A percentile compares a stretch with the other conserved stretches of the same genome.
phyloP scores from a whole-genome alignment of 495 filamentous ascomycete species.

The Astrothelium macrocarpum region DNA sequence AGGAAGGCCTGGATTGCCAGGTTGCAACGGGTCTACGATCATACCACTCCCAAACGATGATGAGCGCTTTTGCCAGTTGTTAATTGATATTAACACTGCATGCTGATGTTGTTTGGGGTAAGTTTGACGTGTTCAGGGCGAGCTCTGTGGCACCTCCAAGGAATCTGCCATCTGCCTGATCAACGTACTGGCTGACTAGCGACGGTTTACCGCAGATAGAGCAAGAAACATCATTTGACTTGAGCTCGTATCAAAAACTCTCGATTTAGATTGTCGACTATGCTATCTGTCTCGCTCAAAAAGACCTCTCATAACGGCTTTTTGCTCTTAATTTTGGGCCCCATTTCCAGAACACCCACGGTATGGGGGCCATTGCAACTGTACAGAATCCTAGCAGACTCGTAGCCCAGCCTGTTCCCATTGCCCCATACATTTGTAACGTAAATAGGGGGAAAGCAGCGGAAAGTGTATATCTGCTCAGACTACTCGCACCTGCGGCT shows the following conservation, averaged over 20 bases:
- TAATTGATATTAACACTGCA: no score
- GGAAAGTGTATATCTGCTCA: conserved; percentile 54
- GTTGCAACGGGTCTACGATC: not conserved
- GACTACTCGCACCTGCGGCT: conserved; percentile 53
- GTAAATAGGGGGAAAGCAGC: conserved; percentile 55
- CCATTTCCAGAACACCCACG: conserved; percentile 34
- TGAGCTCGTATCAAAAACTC: not conserved
- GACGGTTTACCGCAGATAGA: no score
- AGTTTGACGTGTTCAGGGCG: no score
- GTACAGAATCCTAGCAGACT: conserved; percentile 37
- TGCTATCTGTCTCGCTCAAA: conserved; percentile 1
- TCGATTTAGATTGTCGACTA: not conserved
- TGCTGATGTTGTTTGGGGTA: no score
- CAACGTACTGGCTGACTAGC: no score
- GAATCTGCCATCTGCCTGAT: no score
- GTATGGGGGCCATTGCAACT: conserved; percentile 35
- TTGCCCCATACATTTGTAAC: conserved; percentile 32
- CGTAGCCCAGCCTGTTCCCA: conserved; percentile 35
- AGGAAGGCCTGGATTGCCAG: not conserved
- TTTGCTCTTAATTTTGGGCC: conserved; percentile 24
- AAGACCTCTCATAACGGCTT: conserved; percentile 25
- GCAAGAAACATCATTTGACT: no score
- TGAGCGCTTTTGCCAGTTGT: no score
- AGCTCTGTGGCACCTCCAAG: no score
- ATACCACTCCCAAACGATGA: no score